phyloP scores from a whole-genome alignment of 192 early-diverging fungal genomes.

The Polychytrium aggregatum region DNA sequence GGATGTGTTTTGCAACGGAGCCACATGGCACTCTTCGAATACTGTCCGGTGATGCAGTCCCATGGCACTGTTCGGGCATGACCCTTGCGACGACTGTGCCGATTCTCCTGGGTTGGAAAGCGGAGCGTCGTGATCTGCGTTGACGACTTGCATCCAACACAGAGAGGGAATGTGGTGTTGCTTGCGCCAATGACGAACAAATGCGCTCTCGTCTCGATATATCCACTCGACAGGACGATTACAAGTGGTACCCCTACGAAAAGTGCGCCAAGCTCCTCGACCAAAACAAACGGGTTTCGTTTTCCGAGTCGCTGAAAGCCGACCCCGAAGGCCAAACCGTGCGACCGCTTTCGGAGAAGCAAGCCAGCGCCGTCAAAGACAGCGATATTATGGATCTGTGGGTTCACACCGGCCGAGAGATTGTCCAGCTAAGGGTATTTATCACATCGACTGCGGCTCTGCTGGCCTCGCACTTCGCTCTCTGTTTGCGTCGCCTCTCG shows the following conservation, averaged over 20 bases:
- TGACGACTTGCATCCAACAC: no score
- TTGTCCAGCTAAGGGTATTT: constrained; percentile 3
- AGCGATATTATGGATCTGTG: neutral
- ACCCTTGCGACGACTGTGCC: no score
- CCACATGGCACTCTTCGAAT: no score
- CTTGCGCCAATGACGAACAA: no score
- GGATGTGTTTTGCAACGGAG: no score
- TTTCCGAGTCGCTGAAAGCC: constrained; percentile 5
- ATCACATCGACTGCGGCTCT: constrained; percentile 1
- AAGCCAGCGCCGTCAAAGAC: neutral
- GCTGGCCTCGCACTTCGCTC: neutral
- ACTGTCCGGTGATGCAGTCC: no score
- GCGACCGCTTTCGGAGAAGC: neutral
- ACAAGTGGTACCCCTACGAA: constrained; percentile 27
- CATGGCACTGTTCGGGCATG: no score
- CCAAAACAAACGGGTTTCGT: constrained; percentile 32
- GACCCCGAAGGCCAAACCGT: neutral
- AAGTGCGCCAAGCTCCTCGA: constrained; percentile 40
- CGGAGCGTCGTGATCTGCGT: no score
- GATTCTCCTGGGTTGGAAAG: no score
- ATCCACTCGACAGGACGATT: constrained; percentile 13
- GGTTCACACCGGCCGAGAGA: neutral
- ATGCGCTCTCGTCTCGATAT: no score
- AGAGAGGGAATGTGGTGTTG: no score
- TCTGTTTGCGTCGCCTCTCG: constrained; percentile 1